Conservation (phyloP, 1,284 basidiomycete species). For the Wallemia hederae region DNA sequence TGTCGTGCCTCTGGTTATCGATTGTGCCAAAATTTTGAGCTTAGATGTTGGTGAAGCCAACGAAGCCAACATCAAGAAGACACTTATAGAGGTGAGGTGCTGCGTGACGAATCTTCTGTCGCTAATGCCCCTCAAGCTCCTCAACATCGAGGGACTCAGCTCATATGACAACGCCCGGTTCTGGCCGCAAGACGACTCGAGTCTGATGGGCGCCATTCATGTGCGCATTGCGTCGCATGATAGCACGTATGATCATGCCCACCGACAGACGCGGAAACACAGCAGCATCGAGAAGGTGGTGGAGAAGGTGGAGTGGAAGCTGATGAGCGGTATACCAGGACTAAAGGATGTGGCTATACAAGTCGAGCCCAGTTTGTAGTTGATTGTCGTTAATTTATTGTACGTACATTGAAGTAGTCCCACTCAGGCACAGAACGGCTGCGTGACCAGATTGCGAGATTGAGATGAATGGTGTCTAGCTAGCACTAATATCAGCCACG, state of each 20-base stretch:
- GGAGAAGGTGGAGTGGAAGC: constrained; percentile 36
- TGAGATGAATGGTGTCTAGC: too few relatives aligned
- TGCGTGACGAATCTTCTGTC: background rate
- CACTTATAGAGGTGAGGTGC: constrained; percentile 36
- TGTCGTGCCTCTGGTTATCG: constrained; percentile 78
- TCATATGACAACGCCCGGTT: constrained; percentile 60
- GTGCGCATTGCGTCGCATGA: constrained; percentile 38
- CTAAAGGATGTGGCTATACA: constrained; percentile 67
- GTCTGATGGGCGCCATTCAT: constrained; percentile 65
- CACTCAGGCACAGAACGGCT: too few relatives aligned
- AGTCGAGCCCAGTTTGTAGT: constrained; percentile 20
- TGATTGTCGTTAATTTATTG: background rate
- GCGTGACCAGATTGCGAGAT: too few relatives aligned
- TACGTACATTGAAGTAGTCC: background rate
- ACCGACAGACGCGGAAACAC: constrained; percentile 25
- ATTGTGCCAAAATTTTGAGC: constrained; percentile 63
- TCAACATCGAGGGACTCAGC: constrained; percentile 39
- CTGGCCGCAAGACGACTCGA: constrained; percentile 79
- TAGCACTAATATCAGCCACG: too few relatives aligned
- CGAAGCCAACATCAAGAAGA: constrained; percentile 33
- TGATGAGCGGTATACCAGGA: constrained; percentile 41
- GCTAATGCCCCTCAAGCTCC: constrained; percentile 20
- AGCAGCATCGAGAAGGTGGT: constrained; percentile 37
- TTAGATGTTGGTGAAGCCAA: constrained; percentile 47
- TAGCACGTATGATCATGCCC: constrained; percentile 25